These are phyloP conservation scores for Penstemon davidsonii DNA, from an alignment of 257 asterid species.

Conservation along the genomic window DNA sequence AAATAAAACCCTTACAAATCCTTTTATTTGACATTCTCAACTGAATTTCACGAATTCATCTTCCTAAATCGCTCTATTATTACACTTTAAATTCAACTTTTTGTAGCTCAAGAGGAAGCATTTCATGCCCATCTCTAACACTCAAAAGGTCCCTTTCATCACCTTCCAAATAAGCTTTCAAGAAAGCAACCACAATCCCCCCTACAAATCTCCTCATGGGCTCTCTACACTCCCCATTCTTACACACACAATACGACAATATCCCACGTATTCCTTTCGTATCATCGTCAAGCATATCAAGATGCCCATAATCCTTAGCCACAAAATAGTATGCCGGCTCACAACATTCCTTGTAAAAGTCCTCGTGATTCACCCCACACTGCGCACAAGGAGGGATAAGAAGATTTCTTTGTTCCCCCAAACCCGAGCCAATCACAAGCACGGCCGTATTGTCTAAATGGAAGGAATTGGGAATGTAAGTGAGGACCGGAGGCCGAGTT, in stretches of 20 bases:
- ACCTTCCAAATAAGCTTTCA: slow-evolving; percentile 64
- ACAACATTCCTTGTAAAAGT: slow-evolving; percentile 68
- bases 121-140: slow-evolving; percentile 44
- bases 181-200: slow-evolving; percentile 69
- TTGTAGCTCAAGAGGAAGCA: slow-evolving; percentile 61
- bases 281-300: slow-evolving; percentile 79
- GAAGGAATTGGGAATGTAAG: slow-evolving; percentile 67
- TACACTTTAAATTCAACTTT: slow-evolving; percentile 47
- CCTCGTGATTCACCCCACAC: slow-evolving; percentile 77
- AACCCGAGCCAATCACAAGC: slow-evolving; percentile 71
- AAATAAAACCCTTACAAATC: too few relatives aligned
- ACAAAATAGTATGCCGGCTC: slow-evolving; percentile 62
- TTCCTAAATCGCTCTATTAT: too few relatives aligned
- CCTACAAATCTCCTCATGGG: slow-evolving; percentile 90
- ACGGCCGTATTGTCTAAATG: slow-evolving; percentile 50
- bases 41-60: too few relatives aligned
- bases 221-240: slow-evolving; percentile 65
- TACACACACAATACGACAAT: slow-evolving; percentile 63
- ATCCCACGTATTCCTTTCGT: slow-evolving; percentile 77
- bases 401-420: slow-evolving; percentile 67
- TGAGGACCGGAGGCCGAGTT: slow-evolving; percentile 73
- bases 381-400: slow-evolving; percentile 87
- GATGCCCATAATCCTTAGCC: slow-evolving; percentile 81
- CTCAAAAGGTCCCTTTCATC: slow-evolving; percentile 45
- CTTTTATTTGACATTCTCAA: too few relatives aligned